phyloP scores from a whole-genome alignment of 164 flowering plant species.

The Liriodendron chinense region DNA sequence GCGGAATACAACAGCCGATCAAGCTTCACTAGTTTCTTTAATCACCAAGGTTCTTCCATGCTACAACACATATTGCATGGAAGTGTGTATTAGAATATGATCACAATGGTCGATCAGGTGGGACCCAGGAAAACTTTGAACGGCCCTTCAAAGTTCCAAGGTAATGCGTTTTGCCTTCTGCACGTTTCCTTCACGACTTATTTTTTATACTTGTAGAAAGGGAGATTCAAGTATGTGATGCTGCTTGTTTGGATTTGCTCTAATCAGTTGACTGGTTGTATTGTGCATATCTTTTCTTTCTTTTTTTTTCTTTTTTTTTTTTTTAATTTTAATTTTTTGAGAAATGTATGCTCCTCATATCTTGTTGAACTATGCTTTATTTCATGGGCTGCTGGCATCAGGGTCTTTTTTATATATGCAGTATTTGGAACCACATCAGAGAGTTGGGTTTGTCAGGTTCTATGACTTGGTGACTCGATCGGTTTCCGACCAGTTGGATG shows the following conservation, averaged over 20 bases:
- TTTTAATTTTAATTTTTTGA: neutral
- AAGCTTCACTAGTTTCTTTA: constrained; percentile 41
- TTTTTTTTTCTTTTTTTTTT: too few species aligned
- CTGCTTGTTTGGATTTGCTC: neutral
- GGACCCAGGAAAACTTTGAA: neutral
- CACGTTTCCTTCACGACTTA: too few species aligned
- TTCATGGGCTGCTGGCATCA: neutral
- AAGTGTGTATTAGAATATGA: neutral
- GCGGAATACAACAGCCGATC: constrained; percentile 53
- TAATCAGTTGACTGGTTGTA: neutral
- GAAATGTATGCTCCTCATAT: neutral
- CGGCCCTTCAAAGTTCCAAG: neutral
- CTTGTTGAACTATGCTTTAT: too few species aligned
- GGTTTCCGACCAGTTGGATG: too few species aligned
- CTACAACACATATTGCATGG: neutral
- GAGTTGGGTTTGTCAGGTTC: too few species aligned
- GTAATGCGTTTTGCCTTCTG: neutral
- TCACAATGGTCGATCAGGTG: neutral
- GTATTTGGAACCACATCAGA: too few species aligned
- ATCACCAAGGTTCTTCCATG: neutral
- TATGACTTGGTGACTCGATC: too few species aligned
- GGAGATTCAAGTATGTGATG: neutral
- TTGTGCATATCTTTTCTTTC: neutral
- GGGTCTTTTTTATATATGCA: neutral
- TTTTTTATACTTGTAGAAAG: neutral